phyloP scores from a whole-genome alignment of 2,329 filamentous ascomycete species.

The Plenodomus lindquistii region DNA sequence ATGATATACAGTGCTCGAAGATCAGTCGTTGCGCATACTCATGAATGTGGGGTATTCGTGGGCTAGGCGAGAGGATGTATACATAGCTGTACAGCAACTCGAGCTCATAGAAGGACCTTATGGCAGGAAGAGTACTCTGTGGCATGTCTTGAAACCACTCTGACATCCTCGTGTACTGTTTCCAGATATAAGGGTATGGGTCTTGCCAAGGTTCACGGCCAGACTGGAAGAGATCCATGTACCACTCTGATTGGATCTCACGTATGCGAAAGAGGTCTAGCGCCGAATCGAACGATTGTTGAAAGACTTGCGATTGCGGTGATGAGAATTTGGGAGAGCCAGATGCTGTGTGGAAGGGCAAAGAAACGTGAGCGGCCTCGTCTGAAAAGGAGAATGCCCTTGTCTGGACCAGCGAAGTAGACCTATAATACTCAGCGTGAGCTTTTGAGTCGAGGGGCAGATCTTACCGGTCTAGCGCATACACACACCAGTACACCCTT shows the following conservation, averaged over 20 bases:
- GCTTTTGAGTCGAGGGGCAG: neutral
- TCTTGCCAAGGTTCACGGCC: slow-evolving; percentile 70
- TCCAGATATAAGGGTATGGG: slow-evolving; percentile 73
- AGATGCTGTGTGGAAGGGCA: slow-evolving; percentile 59
- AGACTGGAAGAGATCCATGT: slow-evolving; percentile 83
- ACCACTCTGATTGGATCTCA: slow-evolving; percentile 85
- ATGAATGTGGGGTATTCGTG: slow-evolving; percentile 70
- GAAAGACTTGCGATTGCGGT: slow-evolving; percentile 57
- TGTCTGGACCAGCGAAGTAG: slow-evolving; percentile 85
- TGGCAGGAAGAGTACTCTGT: slow-evolving; percentile 63
- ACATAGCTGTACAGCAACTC: slow-evolving; percentile 91
- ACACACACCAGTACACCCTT: slow-evolving; percentile 87
- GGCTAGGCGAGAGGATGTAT: slow-evolving; percentile 82
- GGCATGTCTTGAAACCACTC: slow-evolving; percentile 83
- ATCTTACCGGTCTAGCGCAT: slow-evolving; percentile 77
- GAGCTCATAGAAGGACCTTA: slow-evolving; percentile 79
- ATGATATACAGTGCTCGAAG: slow-evolving; percentile 85
- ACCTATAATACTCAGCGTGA: slow-evolving; percentile 51
- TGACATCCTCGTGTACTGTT: slow-evolving; percentile 74
- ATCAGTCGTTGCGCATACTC: slow-evolving; percentile 79
- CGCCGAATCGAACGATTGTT: slow-evolving; percentile 68
- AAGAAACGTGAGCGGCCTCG: slow-evolving; percentile 79
- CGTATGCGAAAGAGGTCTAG: slow-evolving; percentile 80
- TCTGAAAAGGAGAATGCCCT: slow-evolving; percentile 93
- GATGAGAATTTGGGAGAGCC: slow-evolving; percentile 48